Evolutionary conservation across 805 yeast genomes (phyloP).

Genomic region (Isabelozyma heimii): DNA sequence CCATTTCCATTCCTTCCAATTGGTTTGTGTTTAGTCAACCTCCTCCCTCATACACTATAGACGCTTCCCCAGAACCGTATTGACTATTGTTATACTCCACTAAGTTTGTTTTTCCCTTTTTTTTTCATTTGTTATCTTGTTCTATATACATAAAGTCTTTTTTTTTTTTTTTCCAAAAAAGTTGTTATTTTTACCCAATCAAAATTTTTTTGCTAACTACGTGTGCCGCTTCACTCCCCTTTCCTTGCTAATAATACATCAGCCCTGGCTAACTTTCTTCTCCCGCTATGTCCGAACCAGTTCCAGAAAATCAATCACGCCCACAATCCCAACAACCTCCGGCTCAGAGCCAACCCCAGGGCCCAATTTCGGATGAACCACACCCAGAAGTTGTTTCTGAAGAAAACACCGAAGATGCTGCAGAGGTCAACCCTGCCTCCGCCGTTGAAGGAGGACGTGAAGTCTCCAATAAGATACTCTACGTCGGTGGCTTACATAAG

Average conservation of each 20-base stretch:
- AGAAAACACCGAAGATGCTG: neutral
- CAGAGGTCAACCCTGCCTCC: conserved; percentile 50
- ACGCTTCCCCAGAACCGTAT: too few species aligned
- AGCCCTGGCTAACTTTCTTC: neutral
- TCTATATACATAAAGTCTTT: too few species aligned
- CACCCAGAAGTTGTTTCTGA: too few species aligned
- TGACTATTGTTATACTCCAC: too few species aligned
- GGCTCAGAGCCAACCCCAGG: neutral
- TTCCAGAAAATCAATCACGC: neutral
- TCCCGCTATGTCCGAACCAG: neutral
- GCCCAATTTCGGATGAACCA: neutral
- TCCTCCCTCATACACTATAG: too few species aligned
- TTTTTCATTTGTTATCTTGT: too few species aligned
- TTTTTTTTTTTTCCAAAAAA: too few species aligned
- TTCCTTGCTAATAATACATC: too few species aligned
- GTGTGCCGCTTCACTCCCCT: too few species aligned
- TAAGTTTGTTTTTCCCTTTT: too few species aligned
- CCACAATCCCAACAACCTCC: neutral
- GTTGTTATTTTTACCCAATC: too few species aligned
- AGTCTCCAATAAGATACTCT: conserved; percentile 65
- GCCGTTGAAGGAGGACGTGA: conserved; percentile 83
- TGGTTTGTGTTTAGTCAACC: neutral
- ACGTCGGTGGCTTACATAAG: conserved; percentile 73
- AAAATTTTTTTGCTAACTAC: too few species aligned
- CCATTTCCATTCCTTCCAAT: neutral